Percentiles rank a stretch among this genome's conserved stretches.
Evolutionary conservation across 2,329 filamentous ascomycete species (phyloP).

Genomic region (Lachnellula subtilissima): DNA sequence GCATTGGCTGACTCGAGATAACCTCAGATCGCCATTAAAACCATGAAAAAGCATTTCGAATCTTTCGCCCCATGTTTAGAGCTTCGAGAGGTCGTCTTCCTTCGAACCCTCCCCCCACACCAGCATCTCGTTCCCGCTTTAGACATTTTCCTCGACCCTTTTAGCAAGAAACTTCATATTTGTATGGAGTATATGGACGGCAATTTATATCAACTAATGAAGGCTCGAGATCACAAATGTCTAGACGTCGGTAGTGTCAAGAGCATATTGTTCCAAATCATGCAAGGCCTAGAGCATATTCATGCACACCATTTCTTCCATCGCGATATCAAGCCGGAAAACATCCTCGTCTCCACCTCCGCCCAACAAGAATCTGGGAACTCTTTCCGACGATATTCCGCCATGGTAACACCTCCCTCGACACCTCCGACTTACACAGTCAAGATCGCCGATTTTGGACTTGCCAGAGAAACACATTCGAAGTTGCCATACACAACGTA

Average conservation of each 20-base stretch:
- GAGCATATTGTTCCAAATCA: slow-evolving; percentile 95
- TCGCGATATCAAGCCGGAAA: slow-evolving; percentile 98
- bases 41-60: slow-evolving; percentile 99
- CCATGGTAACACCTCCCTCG: slow-evolving; percentile 87
- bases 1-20: slow-evolving; percentile 11
- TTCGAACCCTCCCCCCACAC: slow-evolving; percentile 82
- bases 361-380: slow-evolving; percentile 71
- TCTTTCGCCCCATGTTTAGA: slow-evolving; percentile 87
- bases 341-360: slow-evolving; percentile 92
- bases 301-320: slow-evolving; percentile 98
- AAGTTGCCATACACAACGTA: slow-evolving; percentile 97
- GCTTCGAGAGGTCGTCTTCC: slow-evolving; percentile 92
- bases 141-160: slow-evolving; percentile 96
- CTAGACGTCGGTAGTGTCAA: slow-evolving; percentile 90
- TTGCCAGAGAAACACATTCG: slow-evolving; percentile 95
- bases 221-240: slow-evolving; percentile 90
- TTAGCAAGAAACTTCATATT: slow-evolving; percentile 94
- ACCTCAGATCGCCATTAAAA: slow-evolving; percentile 90
- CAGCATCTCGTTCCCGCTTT: slow-evolving; percentile 92
- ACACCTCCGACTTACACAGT: slow-evolving; percentile 92
- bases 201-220: slow-evolving; percentile 98
- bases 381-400: slow-evolving; percentile 88
- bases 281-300: slow-evolving; percentile 93
- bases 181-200: slow-evolving; percentile 99
- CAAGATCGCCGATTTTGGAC: slow-evolving; percentile 96